These are phyloP conservation scores for Sarcodon aspratus DNA, from an alignment of 768 basidiomycete species.

Conservation along the genomic window DNA sequence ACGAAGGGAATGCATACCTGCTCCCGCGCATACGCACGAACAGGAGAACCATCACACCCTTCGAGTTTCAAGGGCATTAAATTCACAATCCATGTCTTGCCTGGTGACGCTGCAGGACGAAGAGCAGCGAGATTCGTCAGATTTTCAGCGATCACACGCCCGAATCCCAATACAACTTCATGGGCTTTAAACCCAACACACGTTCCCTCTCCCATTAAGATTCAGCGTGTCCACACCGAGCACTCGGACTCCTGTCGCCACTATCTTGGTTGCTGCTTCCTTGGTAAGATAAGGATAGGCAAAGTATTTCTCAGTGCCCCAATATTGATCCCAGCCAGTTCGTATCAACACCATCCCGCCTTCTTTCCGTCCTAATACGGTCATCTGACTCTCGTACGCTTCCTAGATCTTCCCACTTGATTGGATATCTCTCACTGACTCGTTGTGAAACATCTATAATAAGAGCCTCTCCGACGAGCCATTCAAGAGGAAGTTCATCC, in stretches of 20 bases:
- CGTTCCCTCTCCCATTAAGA: conserved; percentile 33
- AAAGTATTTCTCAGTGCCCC: conserved; percentile 42
- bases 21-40: conserved; percentile 56
- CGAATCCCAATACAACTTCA: conserved; percentile 44
- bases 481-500: conserved; percentile 41
- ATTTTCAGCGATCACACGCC: conserved; percentile 63
- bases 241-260: conserved; percentile 39
- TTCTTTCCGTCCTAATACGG: conserved; percentile 2
- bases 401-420: neutral
- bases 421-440: neutral
- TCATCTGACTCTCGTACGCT: conserved; percentile 24
- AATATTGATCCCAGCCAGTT: conserved; percentile 51
- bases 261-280: conserved; percentile 37
- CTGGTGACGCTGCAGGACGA: conserved; percentile 6
- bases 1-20: conserved; percentile 2
- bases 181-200: conserved; percentile 26
- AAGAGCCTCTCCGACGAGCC: conserved; percentile 39
- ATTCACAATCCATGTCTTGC: conserved; percentile 31
- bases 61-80: conserved; percentile 48
- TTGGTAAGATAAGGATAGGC: conserved; percentile 54
- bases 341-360: conserved; percentile 42
- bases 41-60: conserved; percentile 55
- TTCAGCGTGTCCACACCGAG: conserved; percentile 56
- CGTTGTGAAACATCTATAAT: conserved; percentile 35
- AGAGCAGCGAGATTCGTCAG: conserved; percentile 41